These are phyloP conservation scores for Aspergillus sp. DNA, from an alignment of 2,329 filamentous ascomycete species.

Conservation along the genomic window DNA sequence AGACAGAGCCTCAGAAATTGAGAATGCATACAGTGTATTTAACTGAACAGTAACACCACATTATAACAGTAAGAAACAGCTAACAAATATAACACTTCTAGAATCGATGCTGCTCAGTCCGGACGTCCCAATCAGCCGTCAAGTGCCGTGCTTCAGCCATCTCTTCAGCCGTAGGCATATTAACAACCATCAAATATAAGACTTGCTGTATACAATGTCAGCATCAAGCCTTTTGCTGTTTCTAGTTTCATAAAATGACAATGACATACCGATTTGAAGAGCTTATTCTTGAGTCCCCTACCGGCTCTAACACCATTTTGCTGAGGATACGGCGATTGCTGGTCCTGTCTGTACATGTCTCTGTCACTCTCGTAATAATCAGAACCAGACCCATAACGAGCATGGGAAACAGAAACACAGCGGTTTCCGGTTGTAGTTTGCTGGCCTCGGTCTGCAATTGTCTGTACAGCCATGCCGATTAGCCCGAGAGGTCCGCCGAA, in stretches of 20 bases:
- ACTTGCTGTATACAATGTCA: constrained; percentile 4
- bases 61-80: too few relatives aligned
- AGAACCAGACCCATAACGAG: not conserved
- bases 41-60: too few relatives aligned
- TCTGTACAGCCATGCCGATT: not conserved
- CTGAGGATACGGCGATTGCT: not conserved
- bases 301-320: not conserved
- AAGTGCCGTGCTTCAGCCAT: constrained; percentile 3
- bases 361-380: not conserved
- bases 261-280: not conserved
- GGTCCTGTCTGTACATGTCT: not conserved
- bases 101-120: not conserved
- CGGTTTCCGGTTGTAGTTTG: not conserved
- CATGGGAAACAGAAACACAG: not conserved
- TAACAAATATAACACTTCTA: not conserved
- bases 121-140: not conserved
- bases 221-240: not conserved
- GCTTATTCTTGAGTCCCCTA: not conserved
- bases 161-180: constrained; percentile 12
- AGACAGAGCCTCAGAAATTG: too few relatives aligned
- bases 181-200: constrained; percentile 11
- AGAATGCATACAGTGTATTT: too few relatives aligned
- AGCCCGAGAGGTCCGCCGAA: not conserved
- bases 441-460: not conserved
- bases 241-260: too few relatives aligned